A percentile compares a stretch with the other conserved stretches of the same genome.
Conservation (phyloP, 176 grass and related monocot species). For the Cymbopogon citratus region DNA sequence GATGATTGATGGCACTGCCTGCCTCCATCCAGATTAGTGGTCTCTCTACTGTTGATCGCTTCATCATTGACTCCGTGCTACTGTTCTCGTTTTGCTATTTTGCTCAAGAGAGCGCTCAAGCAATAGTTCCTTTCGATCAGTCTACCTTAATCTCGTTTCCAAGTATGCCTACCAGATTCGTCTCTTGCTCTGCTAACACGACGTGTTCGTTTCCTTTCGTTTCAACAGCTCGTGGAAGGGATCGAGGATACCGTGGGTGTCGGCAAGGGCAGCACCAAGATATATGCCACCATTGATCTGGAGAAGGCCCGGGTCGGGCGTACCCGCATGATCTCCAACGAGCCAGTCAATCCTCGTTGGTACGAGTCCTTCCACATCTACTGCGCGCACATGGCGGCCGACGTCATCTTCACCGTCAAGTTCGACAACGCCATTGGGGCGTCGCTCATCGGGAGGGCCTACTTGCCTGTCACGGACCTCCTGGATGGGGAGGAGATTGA, state of each 20-base stretch:
- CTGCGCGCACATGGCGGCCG: constrained; percentile 51
- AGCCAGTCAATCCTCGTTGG: constrained; percentile 47
- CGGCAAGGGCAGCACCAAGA: constrained; percentile 44
- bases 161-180: not conserved
- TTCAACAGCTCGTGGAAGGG: constrained; percentile 52
- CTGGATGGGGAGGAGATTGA: constrained; percentile 42
- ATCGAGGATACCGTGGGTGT: constrained; percentile 47
- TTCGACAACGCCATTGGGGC: constrained; percentile 48
- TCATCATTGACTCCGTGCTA: not conserved
- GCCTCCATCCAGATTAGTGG: no score
- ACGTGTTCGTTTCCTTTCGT: not conserved
- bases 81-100: not conserved
- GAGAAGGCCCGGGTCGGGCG: constrained; percentile 62
- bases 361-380: constrained; percentile 81
- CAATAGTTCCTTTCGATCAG: not conserved
- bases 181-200: constrained; percentile 23
- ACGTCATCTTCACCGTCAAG: constrained; percentile 70
- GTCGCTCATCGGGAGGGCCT: constrained; percentile 46
- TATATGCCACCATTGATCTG: constrained; percentile 64
- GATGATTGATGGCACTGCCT: no score
- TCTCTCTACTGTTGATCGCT: not conserved
- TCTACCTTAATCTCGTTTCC: not conserved
- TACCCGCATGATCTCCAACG: constrained; percentile 38
- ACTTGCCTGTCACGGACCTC: constrained; percentile 43
- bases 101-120: no score